Conservation (phyloP, 805 yeast species). For the Starmerella scarabaei region DNA sequence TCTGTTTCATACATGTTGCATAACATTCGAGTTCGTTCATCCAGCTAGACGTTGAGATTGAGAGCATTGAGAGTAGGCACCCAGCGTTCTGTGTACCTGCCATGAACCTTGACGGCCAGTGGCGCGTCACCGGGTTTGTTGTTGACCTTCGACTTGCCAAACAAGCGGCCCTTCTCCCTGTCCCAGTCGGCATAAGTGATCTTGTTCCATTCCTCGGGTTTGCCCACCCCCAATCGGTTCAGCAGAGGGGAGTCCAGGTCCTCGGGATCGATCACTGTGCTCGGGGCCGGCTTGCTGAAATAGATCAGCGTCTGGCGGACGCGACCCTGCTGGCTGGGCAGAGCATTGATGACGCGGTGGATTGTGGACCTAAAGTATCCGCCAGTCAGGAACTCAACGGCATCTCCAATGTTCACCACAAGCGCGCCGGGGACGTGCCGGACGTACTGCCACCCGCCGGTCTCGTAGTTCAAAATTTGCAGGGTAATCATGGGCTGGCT, state of each 20-base stretch:
- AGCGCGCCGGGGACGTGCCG: slow-evolving; percentile 29
- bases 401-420: slow-evolving; percentile 34
- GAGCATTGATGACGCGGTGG: slow-evolving; percentile 39
- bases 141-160: slow-evolving; percentile 32
- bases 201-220: slow-evolving; percentile 29
- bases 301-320: slow-evolving; percentile 33
- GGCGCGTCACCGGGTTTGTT: slow-evolving; percentile 30
- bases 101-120: slow-evolving; percentile 30
- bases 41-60: too few relatives aligned
- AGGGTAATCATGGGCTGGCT: slow-evolving; percentile 33
- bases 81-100: slow-evolving; percentile 35
- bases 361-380: slow-evolving; percentile 37
- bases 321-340: slow-evolving; percentile 30
- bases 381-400: slow-evolving; percentile 33
- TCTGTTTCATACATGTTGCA: too few relatives aligned
- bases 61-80: slow-evolving; percentile 23
- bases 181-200: slow-evolving; percentile 35
- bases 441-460: slow-evolving; percentile 31
- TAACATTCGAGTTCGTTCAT: too few relatives aligned
- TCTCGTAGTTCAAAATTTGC: slow-evolving; percentile 30
- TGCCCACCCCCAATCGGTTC: slow-evolving; percentile 26
- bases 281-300: slow-evolving; percentile 32
- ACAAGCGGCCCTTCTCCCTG: slow-evolving; percentile 35
- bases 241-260: slow-evolving; percentile 31
- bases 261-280: slow-evolving; percentile 34